Evolutionary conservation across 2,329 filamentous ascomycete genomes (phyloP).

Genomic region (Didymella segeticola): DNA sequence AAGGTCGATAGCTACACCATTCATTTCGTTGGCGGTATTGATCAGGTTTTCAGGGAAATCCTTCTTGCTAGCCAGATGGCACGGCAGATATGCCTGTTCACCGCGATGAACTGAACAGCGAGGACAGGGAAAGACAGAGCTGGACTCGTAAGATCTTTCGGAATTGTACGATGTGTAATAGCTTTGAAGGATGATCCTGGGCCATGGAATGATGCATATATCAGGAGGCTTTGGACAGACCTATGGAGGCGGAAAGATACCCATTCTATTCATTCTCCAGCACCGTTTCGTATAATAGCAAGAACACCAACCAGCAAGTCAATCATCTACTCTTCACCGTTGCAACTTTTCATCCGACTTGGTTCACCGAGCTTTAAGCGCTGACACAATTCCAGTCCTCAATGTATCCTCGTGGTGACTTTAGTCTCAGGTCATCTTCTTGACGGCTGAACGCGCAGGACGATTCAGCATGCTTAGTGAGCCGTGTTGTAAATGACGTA

Average conservation of each 20-base stretch:
- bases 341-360: background rate
- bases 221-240: background rate
- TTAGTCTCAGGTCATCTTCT: background rate
- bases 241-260: conserved; percentile 1
- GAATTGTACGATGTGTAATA: background rate
- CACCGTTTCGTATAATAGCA: background rate
- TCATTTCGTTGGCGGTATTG: conserved; percentile 47
- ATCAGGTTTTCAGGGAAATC: conserved; percentile 47
- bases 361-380: no score
- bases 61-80: conserved; percentile 49
- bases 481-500: conserved; percentile 2
- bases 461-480: conserved; percentile 8
- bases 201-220: background rate
- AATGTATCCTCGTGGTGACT: no score
- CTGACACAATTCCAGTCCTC: no score
- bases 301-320: background rate
- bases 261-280: background rate
- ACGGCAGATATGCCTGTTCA: conserved; percentile 46
- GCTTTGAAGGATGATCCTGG: background rate
- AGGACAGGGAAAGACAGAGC: background rate
- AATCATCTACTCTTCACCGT: background rate
- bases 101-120: conserved; percentile 40
- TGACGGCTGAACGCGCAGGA: background rate
- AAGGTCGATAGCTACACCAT: conserved; percentile 49
- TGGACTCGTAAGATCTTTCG: background rate